Conservation (phyloP, 345 rosid species). For the Raphanus raphanistrum region DNA sequence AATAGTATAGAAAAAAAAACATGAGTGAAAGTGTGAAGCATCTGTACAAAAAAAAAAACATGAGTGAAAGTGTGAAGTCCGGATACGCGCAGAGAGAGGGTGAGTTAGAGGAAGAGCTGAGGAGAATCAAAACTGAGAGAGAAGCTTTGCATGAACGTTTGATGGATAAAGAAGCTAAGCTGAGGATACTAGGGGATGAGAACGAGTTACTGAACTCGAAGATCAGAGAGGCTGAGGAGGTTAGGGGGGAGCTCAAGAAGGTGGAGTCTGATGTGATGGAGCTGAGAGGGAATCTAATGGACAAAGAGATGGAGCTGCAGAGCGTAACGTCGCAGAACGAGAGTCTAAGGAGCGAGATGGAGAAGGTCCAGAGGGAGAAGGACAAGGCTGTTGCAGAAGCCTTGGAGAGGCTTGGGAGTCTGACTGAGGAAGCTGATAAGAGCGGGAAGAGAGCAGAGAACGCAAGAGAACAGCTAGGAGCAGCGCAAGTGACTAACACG, state of each 20-base stretch:
- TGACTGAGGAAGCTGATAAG: conserved; percentile 72
- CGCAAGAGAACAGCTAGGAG: conserved; percentile 68
- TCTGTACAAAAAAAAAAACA: conserved; percentile 33
- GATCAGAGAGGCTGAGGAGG: conserved; percentile 36
- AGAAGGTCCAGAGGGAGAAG: conserved; percentile 53
- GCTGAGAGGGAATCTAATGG: conserved; percentile 39
- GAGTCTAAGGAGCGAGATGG: conserved; percentile 54
- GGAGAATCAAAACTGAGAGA: conserved; percentile 43
- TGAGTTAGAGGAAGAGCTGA: conserved; percentile 55
- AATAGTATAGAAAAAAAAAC: conserved; percentile 24
- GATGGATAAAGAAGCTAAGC: conserved; percentile 62
- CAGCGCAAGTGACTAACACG: conserved; percentile 65
- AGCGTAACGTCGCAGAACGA: conserved; percentile 51
- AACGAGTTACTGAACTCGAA: conserved; percentile 54
- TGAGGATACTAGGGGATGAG: conserved; percentile 48
- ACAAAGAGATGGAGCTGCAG: conserved; percentile 56
- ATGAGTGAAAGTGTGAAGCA: conserved; percentile 15
- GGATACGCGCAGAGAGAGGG: conserved; percentile 65
- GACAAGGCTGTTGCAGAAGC: conserved; percentile 61
- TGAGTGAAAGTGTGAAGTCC: no score
- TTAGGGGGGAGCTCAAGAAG: not conserved
- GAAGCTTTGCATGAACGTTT: conserved; percentile 58
- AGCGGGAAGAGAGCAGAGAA: conserved; percentile 64
- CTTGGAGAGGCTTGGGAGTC: conserved; percentile 52
- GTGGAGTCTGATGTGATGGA: not conserved